Percentiles rank a stretch among this genome's conserved stretches.
Conservation (phyloP, 192 early-diverging fungal genomes). For the Dissophora ornata region DNA sequence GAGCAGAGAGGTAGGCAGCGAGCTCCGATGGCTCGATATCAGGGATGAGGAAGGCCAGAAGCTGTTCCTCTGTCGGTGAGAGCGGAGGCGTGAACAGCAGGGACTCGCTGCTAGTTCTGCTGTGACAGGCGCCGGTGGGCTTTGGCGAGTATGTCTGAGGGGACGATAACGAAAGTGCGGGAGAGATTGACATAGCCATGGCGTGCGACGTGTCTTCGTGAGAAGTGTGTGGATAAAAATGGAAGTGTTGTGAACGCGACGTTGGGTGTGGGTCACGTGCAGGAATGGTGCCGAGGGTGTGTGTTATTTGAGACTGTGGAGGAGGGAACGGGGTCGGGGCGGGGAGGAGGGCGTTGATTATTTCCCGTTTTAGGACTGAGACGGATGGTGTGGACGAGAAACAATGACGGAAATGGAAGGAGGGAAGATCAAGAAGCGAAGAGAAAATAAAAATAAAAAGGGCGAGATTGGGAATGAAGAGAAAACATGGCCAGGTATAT, state of each 20-base stretch:
- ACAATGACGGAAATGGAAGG: conserved; percentile 3
- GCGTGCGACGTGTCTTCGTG: not conserved
- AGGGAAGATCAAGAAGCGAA: conserved; percentile 6
- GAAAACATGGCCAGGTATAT: conserved; percentile 20
- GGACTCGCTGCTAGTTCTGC: conserved; percentile 31
- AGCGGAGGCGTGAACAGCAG: conserved; percentile 48
- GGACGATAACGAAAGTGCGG: conserved; percentile 24
- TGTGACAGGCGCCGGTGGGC: conserved; percentile 8
- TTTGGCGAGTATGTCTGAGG: conserved; percentile 1
- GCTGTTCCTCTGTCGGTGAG: conserved; percentile 47
- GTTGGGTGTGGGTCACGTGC: no score
- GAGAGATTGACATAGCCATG: conserved; percentile 27
- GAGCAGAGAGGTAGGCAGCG: conserved; percentile 47
- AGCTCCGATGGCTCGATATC: conserved; percentile 52
- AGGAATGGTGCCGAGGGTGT: not conserved
- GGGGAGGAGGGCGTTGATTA: not conserved
- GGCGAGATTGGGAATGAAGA: no score
- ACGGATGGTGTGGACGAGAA: no score
- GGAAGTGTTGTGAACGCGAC: no score
- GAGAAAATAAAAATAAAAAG: conserved; percentile 17
- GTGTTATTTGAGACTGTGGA: not conserved
- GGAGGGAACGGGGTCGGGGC: not conserved
- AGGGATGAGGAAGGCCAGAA: conserved; percentile 48
- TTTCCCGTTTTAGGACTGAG: no score
- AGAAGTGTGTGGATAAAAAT: not conserved